These are phyloP conservation scores for Tritrichomonas musculus DNA, from an alignment of 208 protist genomes.

Conservation along the genomic window DNA sequence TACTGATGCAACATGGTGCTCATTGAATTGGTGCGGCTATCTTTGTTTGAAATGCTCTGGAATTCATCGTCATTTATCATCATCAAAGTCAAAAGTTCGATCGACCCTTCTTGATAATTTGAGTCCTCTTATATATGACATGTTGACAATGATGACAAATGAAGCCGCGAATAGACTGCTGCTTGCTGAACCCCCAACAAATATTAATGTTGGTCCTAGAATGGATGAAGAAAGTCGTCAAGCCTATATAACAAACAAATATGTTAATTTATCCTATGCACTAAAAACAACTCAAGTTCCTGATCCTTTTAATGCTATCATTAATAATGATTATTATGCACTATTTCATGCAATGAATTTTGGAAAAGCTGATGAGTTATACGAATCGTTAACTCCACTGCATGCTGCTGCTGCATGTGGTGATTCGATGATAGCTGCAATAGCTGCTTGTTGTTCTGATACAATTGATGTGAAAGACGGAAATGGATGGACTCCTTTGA, in stretches of 20 bases:
- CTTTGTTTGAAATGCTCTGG: background rate
- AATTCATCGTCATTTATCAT: background rate
- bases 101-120: background rate
- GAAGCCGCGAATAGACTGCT: background rate
- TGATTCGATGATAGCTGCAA: background rate
- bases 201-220: background rate
- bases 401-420: background rate
- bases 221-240: background rate
- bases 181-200: background rate
- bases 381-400: background rate
- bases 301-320: background rate
- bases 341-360: background rate
- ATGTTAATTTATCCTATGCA: background rate
- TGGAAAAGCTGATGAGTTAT: background rate
- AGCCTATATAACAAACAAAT: slow-evolving; percentile 10
- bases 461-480: background rate
- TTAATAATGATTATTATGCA: background rate
- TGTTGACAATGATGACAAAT: background rate
- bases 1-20: background rate
- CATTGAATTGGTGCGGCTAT: background rate
- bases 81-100: slow-evolving; percentile 14
- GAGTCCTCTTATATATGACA: background rate
- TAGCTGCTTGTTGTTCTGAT: background rate
- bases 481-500: background rate
- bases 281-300: background rate